Evolutionary conservation across 176 grass and related monocot genomes (phyloP).

Genomic region (Coix lacrymajobi): DNA sequence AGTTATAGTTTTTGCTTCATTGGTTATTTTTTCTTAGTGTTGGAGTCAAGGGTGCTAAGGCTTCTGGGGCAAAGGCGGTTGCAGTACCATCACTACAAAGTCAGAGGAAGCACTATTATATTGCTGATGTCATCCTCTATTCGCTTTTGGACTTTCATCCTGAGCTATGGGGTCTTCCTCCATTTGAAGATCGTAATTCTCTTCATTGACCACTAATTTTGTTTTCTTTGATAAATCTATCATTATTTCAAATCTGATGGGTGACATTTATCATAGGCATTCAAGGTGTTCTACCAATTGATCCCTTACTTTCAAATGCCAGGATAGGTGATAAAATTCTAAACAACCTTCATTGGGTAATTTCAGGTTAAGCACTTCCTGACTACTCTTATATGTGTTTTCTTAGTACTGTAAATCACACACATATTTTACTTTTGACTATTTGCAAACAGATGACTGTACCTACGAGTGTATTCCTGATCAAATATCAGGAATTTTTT

Average conservation of each 20-base stretch:
- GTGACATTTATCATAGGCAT: slow-evolving; percentile 46
- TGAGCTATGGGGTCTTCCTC: slow-evolving; percentile 73
- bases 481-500: slow-evolving; percentile 68
- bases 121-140: slow-evolving; percentile 64
- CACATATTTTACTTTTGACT: not conserved
- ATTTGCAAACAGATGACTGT: slow-evolving; percentile 39
- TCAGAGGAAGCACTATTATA: slow-evolving; percentile 54
- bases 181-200: slow-evolving; percentile 76
- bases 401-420: not conserved
- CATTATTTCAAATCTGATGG: not conserved
- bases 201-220: slow-evolving; percentile 5
- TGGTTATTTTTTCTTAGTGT: slow-evolving; percentile 39
- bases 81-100: slow-evolving; percentile 86
- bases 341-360: slow-evolving; percentile 36
- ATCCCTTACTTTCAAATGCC: slow-evolving; percentile 45
- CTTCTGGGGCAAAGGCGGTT: slow-evolving; percentile 71
- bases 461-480: slow-evolving; percentile 67
- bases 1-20: slow-evolving; percentile 26
- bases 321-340: slow-evolving; percentile 25
- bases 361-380: slow-evolving; percentile 33
- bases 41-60: slow-evolving; percentile 76
- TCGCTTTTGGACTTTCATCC: slow-evolving; percentile 86
- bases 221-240: slow-evolving; percentile 1
- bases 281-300: slow-evolving; percentile 55
- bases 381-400: not conserved